Evolutionary conservation across 192 early-diverging fungal genomes (phyloP), one percentile per base, ranked within the genome.

Genomic region (Globomyces pollinis-pini): DNA sequence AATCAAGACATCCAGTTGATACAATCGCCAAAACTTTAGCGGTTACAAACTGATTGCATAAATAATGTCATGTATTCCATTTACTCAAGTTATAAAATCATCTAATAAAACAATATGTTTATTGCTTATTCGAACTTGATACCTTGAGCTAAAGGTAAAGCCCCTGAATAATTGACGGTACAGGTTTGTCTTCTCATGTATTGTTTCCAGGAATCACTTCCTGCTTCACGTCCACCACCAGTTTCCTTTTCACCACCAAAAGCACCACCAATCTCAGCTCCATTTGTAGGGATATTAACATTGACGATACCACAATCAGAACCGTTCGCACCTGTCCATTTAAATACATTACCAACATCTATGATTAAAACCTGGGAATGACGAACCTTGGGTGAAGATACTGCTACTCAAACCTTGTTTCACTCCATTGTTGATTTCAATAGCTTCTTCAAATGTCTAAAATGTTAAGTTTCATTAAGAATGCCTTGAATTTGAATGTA

Each of bases 201-300:
- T 71, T 91, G 91, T 77, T 97, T 93, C 94, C 94, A 97, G 33
- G 86, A 75, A 65, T 92, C 91, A 57, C 83, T 85, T 28, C 94
- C 94, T 65, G 86, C 86, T 74, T 80, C 94, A 56, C 90, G 87
- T 50, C 93, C 93, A 29, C 91, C 90, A 52, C 91, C 91, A 24
- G 91, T 93, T 67, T 97, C 94, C 79, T 97, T 97, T 76, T 97
- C 90, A 50, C 94, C 94, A 41, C 94, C 94, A 76, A 97, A 94
- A 4, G 94, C 94, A 39, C 91, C 91, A 36, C 94, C 94, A 71
- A 97, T 92, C 78, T 97, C 94, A 28, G 94, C 92, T 38, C 94
- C 94, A 71, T 89, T 93, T 52, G 94, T 94, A 23, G 94, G 91
- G 62, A 97, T 88, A 79, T 97, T 97, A 55, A 93, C 86, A 72